Evolutionary conservation across 768 basidiomycete species (phyloP), one percentile per base, ranked within the genome.

Genomic region (Gelatoporia subvermispora): DNA sequence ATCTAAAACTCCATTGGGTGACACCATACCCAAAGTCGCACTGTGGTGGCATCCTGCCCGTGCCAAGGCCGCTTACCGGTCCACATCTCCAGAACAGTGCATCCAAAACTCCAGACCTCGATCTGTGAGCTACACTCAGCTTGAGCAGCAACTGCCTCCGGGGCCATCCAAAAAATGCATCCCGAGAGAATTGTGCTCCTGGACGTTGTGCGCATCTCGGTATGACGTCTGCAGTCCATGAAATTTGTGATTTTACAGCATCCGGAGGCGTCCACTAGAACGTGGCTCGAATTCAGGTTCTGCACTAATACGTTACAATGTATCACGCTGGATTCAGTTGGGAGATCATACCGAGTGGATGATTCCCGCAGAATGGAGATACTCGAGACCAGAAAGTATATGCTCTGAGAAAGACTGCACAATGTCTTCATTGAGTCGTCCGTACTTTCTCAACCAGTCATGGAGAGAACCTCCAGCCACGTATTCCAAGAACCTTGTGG

Each of bases 101-200:
- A 97, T 1, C 94, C 94, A 8, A 96, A 77, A 65, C 89, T 90
- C 94, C 94, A 97, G 54, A 97, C 93, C 61, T 97, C 95, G 39
- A 94, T 82, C 68, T 97, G 95, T 60, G 85, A 87, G 56, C 88
- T 92, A 64, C 96, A 96, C 0, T n/a, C 90, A 90, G 62, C 83
- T 82, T 63, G 84, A 78, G 37, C 84, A 82, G 50, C 90, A 84
- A 49, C 91, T 78, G 94, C 88, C 69, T 91, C 93, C 0, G 93
- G 93, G 10, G 93, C 93, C 93, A 96, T 95, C 93, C 93, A 97
- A 65, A 94, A 97, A 35, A 96, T 85, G 13, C 92, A 92, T 25
- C 94, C 93, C 64, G 90, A 87, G 88, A 87, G 1, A 92, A 93
- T 49, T 78, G 81, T 48, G n/a, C 86, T 85, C 18, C 79, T 85